These are phyloP conservation scores for Rhizophagus clarus DNA, from an alignment of 192 early-diverging fungal genomes.

Conservation along the genomic window DNA sequence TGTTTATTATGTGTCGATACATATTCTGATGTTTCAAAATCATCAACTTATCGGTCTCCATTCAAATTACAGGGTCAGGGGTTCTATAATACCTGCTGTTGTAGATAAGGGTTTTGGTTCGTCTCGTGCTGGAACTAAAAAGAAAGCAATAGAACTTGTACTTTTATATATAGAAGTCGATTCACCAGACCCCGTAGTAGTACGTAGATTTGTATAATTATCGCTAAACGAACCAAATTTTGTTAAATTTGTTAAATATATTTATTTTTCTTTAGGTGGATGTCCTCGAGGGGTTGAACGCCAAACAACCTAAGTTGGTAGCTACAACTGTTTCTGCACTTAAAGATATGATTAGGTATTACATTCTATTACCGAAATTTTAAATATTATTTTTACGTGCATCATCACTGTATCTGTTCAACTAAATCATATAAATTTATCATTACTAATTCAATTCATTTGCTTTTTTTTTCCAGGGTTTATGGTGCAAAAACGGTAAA, in stretches of 20 bases:
- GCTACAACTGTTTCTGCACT: slow-evolving; percentile 67
- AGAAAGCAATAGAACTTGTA: slow-evolving; percentile 76
- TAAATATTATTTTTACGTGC: background rate
- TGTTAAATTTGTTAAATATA: background rate
- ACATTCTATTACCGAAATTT: slow-evolving; percentile 27
- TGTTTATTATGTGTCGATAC: background rate
- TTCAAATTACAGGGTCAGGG: slow-evolving; percentile 56
- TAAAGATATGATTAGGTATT: slow-evolving; percentile 61
- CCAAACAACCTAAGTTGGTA: slow-evolving; percentile 94
- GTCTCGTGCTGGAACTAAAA: slow-evolving; percentile 78
- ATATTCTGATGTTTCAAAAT: background rate
- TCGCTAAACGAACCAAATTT: background rate
- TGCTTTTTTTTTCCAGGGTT: slow-evolving; percentile 41
- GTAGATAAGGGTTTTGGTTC: slow-evolving; percentile 89
- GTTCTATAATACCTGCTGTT: slow-evolving; percentile 69
- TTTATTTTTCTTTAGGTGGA: slow-evolving; percentile 55
- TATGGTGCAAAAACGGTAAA: slow-evolving; percentile 83
- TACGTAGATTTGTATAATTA: slow-evolving; percentile 43
- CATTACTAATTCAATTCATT: background rate
- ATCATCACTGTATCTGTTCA: too few relatives aligned
- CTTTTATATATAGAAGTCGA: slow-evolving; percentile 91
- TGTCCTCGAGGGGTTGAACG: slow-evolving; percentile 72
- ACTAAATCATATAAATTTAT: too few relatives aligned
- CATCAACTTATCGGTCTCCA: background rate
- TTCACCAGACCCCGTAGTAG: slow-evolving; percentile 79